Evolutionary conservation across 257 asterid genomes (phyloP).

Genomic region (Penstemon barbatus): DNA sequence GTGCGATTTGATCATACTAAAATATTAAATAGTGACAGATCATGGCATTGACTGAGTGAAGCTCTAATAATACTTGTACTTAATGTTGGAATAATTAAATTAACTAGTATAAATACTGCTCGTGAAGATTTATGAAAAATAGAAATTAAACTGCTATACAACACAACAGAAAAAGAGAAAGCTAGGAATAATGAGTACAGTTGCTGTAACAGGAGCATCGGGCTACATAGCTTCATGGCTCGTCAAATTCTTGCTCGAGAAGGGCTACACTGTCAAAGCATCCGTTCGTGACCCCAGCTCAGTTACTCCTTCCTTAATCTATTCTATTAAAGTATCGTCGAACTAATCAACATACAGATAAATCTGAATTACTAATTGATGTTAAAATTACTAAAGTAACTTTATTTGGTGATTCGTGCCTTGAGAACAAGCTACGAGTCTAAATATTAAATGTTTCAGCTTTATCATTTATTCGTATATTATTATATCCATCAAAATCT

Average conservation of each 20-base stretch:
- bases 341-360: not conserved
- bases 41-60: too few relatives aligned
- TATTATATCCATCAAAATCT: not conserved
- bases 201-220: conserved; percentile 39
- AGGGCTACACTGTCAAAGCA: conserved; percentile 42
- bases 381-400: not conserved
- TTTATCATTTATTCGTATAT: not conserved
- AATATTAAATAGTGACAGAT: too few relatives aligned
- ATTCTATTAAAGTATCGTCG: not conserved
- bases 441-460: not conserved
- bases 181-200: not conserved
- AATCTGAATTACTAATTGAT: not conserved
- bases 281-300: conserved; percentile 36
- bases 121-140: too few relatives aligned
- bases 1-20: too few relatives aligned
- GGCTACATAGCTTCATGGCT: conserved; percentile 48
- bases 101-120: too few relatives aligned
- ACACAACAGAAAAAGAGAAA: too few relatives aligned
- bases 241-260: conserved; percentile 35
- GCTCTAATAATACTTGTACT: too few relatives aligned
- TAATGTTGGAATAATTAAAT: too few relatives aligned
- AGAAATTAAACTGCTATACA: too few relatives aligned
- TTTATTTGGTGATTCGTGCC: not conserved
- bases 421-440: not conserved
- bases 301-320: not conserved